Percentiles rank a stretch among this genome's conserved stretches.
These are phyloP conservation scores for Sporodiniella umbellata DNA, from an alignment of 371 early-diverging fungal species.

Conservation along the genomic window DNA sequence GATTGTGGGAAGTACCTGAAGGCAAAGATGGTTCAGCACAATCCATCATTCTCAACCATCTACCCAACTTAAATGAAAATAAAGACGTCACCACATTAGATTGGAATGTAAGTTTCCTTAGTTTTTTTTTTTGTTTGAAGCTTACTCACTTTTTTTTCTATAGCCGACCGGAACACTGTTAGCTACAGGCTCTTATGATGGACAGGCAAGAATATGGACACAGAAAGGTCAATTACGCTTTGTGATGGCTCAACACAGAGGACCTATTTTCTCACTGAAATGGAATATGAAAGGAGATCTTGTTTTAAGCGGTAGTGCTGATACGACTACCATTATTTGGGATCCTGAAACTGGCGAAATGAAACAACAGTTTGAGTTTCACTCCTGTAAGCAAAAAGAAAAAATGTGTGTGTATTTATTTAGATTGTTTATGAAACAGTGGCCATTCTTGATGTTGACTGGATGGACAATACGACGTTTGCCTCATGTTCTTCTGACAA, in stretches of 20 bases:
- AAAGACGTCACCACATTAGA: slow-evolving; percentile 83
- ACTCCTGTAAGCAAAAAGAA: slow-evolving; percentile 50
- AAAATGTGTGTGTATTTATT: slow-evolving; percentile 2
- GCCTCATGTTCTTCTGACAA: slow-evolving; percentile 89
- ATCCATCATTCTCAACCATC: slow-evolving; percentile 58
- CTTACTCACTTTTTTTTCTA: neutral
- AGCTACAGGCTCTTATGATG: slow-evolving; percentile 91
- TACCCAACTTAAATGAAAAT: slow-evolving; percentile 47
- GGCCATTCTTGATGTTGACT: slow-evolving; percentile 87
- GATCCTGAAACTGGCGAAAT: slow-evolving; percentile 74
- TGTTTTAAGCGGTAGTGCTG: slow-evolving; percentile 78
- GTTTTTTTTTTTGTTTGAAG: neutral
- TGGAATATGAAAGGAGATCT: slow-evolving; percentile 83
- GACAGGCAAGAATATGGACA: slow-evolving; percentile 85
- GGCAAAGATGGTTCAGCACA: slow-evolving; percentile 23
- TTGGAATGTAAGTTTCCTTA: slow-evolving; percentile 76
- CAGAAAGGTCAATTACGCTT: slow-evolving; percentile 62
- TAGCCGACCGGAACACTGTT: slow-evolving; percentile 79
- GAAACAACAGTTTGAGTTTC: slow-evolving; percentile 76
- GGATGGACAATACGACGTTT: slow-evolving; percentile 89
- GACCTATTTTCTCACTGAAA: slow-evolving; percentile 84
- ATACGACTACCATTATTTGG: slow-evolving; percentile 86
- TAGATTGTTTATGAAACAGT: too few relatives aligned
- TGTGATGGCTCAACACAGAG: slow-evolving; percentile 70
- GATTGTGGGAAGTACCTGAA: slow-evolving; percentile 76